Percentiles rank a stretch among this genome's conserved stretches.
phyloP scores from a whole-genome alignment of 495 filamentous ascomycete genomes.

The Sordaria brevicollis region DNA sequence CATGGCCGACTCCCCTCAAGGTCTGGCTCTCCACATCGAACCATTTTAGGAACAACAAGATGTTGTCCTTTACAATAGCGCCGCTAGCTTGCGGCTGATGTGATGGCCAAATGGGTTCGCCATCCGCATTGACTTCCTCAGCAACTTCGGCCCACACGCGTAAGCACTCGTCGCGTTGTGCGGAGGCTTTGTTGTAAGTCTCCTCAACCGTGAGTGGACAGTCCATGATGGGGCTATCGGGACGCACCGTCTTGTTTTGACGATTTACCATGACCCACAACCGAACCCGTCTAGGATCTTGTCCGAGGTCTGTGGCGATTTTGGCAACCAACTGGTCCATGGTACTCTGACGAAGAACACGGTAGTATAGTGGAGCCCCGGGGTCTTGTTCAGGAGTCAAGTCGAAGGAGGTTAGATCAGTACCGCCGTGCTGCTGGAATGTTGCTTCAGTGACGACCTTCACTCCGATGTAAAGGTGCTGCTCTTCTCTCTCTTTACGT shows the following conservation, averaged over 20 bases:
- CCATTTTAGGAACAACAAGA: slow-evolving; percentile 85
- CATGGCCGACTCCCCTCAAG: slow-evolving; percentile 62
- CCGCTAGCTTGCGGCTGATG: slow-evolving; percentile 37
- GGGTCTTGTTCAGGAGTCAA: slow-evolving; percentile 40
- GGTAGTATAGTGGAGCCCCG: slow-evolving; percentile 53
- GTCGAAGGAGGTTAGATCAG: slow-evolving; percentile 73
- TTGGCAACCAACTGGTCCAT: slow-evolving; percentile 59
- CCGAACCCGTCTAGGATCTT: slow-evolving; percentile 55
- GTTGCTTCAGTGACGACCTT: slow-evolving; percentile 69
- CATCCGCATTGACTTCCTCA: slow-evolving; percentile 50
- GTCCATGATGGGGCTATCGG: slow-evolving; percentile 75
- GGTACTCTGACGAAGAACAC: slow-evolving; percentile 59
- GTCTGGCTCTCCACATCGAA: slow-evolving; percentile 72
- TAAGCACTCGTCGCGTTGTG: slow-evolving; percentile 57
- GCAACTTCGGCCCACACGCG: slow-evolving; percentile 78
- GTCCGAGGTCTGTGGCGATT: slow-evolving; percentile 57
- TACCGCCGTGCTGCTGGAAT: slow-evolving; percentile 71
- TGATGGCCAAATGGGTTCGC: slow-evolving; percentile 56
- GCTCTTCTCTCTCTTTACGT: slow-evolving; percentile 82
- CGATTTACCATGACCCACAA: slow-evolving; percentile 98
- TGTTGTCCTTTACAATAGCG: slow-evolving; percentile 38
- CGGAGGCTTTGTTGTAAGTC: slow-evolving; percentile 50
- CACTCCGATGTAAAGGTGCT: slow-evolving; percentile 79
- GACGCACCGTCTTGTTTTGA: slow-evolving; percentile 91
- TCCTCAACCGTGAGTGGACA: slow-evolving; percentile 75